Conservation (phyloP, 805 yeast genomes). For the Cyberlindnera samutprakarnensis region DNA sequence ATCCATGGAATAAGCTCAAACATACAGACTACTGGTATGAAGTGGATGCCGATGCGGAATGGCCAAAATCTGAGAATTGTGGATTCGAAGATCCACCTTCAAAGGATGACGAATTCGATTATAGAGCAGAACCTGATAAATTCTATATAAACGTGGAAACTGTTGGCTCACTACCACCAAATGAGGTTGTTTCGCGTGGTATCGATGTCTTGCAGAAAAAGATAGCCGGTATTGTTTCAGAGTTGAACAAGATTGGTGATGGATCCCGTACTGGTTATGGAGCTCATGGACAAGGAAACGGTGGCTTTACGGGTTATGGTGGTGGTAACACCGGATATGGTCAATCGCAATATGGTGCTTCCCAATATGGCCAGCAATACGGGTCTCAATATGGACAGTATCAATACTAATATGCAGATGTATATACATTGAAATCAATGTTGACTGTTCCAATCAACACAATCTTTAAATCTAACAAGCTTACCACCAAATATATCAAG, state of each 20-base stretch:
- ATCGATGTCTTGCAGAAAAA: slow-evolving; percentile 82
- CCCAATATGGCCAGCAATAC: not conserved
- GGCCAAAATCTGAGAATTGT: slow-evolving; percentile 87
- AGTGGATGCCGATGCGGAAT: slow-evolving; percentile 77
- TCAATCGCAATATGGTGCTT: slow-evolving; percentile 1
- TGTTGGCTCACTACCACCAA: slow-evolving; percentile 81
- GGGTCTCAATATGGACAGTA: not conserved
- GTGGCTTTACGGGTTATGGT: slow-evolving; percentile 20
- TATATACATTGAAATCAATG: too few relatives aligned
- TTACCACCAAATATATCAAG: slow-evolving; percentile 92
- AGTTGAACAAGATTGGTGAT: slow-evolving; percentile 42
- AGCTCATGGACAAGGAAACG: slow-evolving; percentile 20
- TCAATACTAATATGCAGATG: not conserved
- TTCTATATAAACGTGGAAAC: slow-evolving; percentile 91
- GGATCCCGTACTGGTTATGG: slow-evolving; percentile 41
- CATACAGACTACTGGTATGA: slow-evolving; percentile 98
- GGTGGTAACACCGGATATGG: slow-evolving; percentile 13
- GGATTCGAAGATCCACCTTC: slow-evolving; percentile 96
- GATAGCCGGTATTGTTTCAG: slow-evolving; percentile 78
- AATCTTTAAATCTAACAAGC: slow-evolving; percentile 67
- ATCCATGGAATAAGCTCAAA: slow-evolving; percentile 96
- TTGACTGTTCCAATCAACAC: slow-evolving; percentile 63
- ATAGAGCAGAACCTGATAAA: slow-evolving; percentile 68
- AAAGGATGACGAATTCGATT: slow-evolving; percentile 82
- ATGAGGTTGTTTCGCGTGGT: slow-evolving; percentile 82